A percentile compares a stretch with the other conserved stretches of the same genome.
phyloP scores from a whole-genome alignment of 305 asterid genomes.

The Plantago coronopus region DNA sequence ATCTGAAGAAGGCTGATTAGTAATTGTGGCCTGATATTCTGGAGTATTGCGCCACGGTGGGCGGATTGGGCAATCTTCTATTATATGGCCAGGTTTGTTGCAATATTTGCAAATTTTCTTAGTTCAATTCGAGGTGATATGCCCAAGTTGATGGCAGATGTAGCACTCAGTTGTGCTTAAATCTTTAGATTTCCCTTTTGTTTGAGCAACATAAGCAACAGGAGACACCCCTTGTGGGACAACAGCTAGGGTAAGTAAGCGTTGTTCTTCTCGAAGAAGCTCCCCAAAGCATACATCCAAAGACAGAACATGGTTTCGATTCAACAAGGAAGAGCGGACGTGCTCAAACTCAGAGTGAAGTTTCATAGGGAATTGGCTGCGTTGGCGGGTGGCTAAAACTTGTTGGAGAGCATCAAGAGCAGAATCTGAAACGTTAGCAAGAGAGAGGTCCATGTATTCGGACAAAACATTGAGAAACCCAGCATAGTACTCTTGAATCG shows the following conservation, averaged over 20 bases:
- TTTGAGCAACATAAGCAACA: neutral
- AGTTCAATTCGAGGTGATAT: neutral
- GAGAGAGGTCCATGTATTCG: neutral
- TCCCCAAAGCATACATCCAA: slow-evolving; percentile 7
- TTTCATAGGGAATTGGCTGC: slow-evolving; percentile 9
- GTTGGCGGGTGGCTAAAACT: neutral
- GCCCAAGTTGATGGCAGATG: neutral
- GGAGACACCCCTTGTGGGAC: too few species aligned
- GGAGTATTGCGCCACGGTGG: too few species aligned
- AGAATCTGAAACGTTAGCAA: neutral
- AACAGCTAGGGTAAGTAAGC: neutral
- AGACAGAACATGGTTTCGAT: neutral
- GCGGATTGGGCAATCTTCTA: too few species aligned
- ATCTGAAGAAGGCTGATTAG: too few species aligned
- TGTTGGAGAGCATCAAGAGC: neutral
- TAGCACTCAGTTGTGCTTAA: neutral
- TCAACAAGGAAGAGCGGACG: neutral
- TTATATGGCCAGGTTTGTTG: too few species aligned
- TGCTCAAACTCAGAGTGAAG: neutral
- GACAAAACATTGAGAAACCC: neutral
- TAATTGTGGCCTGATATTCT: too few species aligned
- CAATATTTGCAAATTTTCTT: neutral
- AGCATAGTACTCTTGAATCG: slow-evolving; percentile 1
- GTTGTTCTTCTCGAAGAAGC: slow-evolving; percentile 1
- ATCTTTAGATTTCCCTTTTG: neutral